Evolutionary conservation across 352 stramenopile genomes (phyloP), one percentile per base, ranked within the genome.

Genomic region (Globisporangium perplexum): DNA sequence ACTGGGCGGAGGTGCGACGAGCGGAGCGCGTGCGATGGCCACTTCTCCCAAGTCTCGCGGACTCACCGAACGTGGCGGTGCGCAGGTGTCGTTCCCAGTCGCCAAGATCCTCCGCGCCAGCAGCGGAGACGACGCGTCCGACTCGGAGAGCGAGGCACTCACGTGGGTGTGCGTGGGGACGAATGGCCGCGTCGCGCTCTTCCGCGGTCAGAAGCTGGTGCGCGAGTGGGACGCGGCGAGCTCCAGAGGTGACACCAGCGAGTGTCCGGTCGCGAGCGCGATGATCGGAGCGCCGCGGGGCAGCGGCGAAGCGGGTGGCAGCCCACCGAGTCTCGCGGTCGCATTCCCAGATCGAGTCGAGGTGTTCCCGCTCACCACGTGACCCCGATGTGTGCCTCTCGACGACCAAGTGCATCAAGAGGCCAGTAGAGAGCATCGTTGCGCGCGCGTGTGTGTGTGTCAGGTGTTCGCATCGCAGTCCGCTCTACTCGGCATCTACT

Each of bases 101-200:
- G 43, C 59, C 7, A 83, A 75, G 48, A 28, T 81, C 12, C 57
- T 51, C 38, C 50, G 12, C 15, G 28, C 7, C 15, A 39, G 57
- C 1, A 30, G 15, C 33, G 61, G 71, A 7, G n/a, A n/a, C n/a
- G 11, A 17, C 4, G 59, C 23, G 1, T 38, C 48, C 0, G 62
- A 18, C 36, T 23, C 18, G 18, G 58, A 46, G 28, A 18, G 24
- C 31, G 54, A 7, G n/a, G 22, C 31, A 2, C 42, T 76, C 43
- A 17, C 51, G 23, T 86, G 70, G 70, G 46, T 78, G 6, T 72
- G 68, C 28, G 20, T 82, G 15, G 74, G 74, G 15, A 38, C 62
- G 10, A 54, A 68, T 41, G 68, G 72, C 10, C 60, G 82, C 55
- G 51, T 71, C 36, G 66, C 60, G 46, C 51, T 76, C 7, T 83